Evolutionary conservation across 1,284 basidiomycete species (phyloP), one percentile per base, ranked within the genome.

Genomic region (Farysia itapuensis): DNA sequence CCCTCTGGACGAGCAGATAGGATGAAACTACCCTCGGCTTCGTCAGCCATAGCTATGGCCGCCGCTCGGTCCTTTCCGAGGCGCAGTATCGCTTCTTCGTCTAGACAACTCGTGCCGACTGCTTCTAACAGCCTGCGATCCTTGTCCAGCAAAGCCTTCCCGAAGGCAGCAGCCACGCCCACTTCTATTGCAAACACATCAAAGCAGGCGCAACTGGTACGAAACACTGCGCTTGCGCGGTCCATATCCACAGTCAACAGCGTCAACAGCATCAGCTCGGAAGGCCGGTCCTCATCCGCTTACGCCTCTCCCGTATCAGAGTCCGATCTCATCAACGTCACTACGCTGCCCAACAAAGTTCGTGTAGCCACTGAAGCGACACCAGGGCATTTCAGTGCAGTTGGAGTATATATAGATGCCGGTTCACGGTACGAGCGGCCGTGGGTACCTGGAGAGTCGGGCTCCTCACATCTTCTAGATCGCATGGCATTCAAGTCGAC

Each of bases 371-470:
- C 92, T 11, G 90, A 96, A 78, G 81, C 83, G 2, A 88, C 88
- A 1, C 92, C 92, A 0, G 90, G 92, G 8, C 92, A 98, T 79
- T 97, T 98, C 78, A 88, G 92, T 39, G 88, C 92, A 2, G 83
- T 95, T 1, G 94, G 93, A 14, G 83, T 98, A 25, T 97, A 93
- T 70, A 83, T 97, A 60, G 91, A 96, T 76, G 90, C 90, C 4
- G 94, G 95, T 18, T 86, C 89, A 26, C 83, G 94, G n/a, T 94
- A 88, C 81, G 94, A 98, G 78, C 85, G 83, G 12, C 79, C 82
- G 8, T 79, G 83, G 39, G 88, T 84, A 0, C 56, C 67, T 5
- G 72, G 73, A 16, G 74, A 75, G 48, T 85, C 84, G 15, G 94
- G 94, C 1, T 85, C 86, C 5, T 90, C 89, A 58, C 92, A 97